These are phyloP conservation scores for Arctium lappa DNA, from an alignment of 129 eudicot species.

Conservation along the genomic window DNA sequence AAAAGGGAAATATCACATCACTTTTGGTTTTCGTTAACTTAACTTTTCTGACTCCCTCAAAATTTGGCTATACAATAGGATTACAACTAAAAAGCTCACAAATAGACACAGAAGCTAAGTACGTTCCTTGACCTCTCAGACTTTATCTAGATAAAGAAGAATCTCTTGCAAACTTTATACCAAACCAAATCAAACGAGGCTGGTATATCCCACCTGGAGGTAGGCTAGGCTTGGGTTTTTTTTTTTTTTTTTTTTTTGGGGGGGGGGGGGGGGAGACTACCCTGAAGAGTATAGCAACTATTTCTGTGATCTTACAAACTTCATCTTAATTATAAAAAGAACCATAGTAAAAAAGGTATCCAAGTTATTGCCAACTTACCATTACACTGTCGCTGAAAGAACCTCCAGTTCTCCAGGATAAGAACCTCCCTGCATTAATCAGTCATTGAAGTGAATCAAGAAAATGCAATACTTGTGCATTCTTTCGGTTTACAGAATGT, in stretches of 20 bases:
- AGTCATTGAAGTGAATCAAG: background rate
- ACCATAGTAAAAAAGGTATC: background rate
- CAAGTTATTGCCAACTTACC: slow-evolving; percentile 34
- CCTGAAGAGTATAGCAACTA: too few relatives aligned
- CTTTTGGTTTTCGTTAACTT: too few relatives aligned
- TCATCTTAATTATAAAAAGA: slow-evolving; percentile 1
- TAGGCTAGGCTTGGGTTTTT: too few relatives aligned
- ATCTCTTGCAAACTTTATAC: too few relatives aligned
- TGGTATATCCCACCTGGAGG: too few relatives aligned
- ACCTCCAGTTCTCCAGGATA: slow-evolving; percentile 68
- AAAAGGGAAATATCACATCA: background rate
- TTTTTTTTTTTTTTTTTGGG: too few relatives aligned
- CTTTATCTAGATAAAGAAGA: background rate
- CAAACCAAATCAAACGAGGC: too few relatives aligned
- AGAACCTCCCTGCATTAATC: slow-evolving; percentile 52
- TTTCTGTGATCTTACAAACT: background rate
- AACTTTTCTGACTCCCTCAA: too few relatives aligned
- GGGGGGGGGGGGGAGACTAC: too few relatives aligned
- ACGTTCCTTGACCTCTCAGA: background rate
- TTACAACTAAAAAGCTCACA: background rate
- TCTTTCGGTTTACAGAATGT: background rate
- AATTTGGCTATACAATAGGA: background rate
- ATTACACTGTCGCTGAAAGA: slow-evolving; percentile 41
- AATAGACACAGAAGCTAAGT: background rate
- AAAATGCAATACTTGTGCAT: background rate